phyloP scores from a whole-genome alignment of 257 asterid species.

The Apocynum venetum region DNA sequence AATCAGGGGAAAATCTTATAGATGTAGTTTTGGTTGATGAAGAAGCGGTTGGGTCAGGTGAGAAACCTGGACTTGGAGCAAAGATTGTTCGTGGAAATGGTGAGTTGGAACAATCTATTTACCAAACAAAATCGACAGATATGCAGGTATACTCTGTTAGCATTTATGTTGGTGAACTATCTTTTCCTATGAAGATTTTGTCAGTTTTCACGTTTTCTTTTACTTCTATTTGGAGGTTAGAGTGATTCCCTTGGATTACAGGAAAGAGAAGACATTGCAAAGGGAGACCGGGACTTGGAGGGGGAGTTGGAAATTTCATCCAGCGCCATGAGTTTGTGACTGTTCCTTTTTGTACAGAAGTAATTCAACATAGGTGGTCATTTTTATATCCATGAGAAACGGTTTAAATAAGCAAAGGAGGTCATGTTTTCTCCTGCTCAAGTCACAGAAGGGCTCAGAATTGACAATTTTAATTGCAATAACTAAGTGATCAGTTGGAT shows the following conservation, averaged over 20 bases:
- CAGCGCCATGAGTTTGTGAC: slow-evolving; percentile 1
- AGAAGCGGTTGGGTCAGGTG: slow-evolving; percentile 75
- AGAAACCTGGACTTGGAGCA: slow-evolving; percentile 73
- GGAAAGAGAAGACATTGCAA: slow-evolving; percentile 6
- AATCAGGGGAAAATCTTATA: slow-evolving; percentile 37
- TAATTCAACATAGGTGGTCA: background rate
- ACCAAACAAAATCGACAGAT: slow-evolving; percentile 6
- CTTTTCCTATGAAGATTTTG: background rate
- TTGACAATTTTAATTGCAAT: background rate
- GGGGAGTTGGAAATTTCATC: slow-evolving; percentile 15
- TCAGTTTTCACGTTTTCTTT: background rate
- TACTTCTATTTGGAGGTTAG: background rate
- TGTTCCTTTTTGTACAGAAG: background rate
- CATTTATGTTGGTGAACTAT: background rate
- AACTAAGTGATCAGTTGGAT: background rate
- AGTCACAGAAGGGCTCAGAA: background rate
- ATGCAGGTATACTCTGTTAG: slow-evolving; percentile 3
- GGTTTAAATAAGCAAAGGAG: background rate
- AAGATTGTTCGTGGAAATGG: slow-evolving; percentile 44
- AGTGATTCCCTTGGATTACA: background rate
- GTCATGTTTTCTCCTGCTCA: background rate
- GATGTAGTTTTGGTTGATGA: slow-evolving; percentile 82
- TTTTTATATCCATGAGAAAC: background rate
- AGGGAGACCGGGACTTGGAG: slow-evolving; percentile 15
- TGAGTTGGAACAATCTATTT: slow-evolving; percentile 20